Evolutionary conservation across 1,284 basidiomycete species (phyloP), one percentile per base, ranked within the genome.

Genomic region (Sphagnurus paluster): DNA sequence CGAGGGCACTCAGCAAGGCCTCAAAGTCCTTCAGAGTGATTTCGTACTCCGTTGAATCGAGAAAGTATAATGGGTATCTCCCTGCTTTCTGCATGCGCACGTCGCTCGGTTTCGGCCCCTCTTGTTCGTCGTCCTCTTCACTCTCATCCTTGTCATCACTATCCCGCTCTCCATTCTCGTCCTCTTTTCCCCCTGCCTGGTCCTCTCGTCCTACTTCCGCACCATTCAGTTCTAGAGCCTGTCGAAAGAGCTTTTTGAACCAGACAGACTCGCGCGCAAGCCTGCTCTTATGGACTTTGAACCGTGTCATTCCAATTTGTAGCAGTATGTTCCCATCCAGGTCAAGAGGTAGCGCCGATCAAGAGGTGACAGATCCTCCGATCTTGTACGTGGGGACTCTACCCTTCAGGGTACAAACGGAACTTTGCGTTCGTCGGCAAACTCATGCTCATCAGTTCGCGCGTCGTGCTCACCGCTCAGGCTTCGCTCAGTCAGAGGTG

Each of bases 251-350:
- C 3, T 52, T 46, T 10, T 56, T 49, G 37, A 74, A 71, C 57
- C 63, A 72, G 1, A 42, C 42, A 2, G 69, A 72, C 33, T 69
- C 58, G 20, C 52, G 52, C 11, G 60, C 49, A 1, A 73, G 54
- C 8, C 64, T 61, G 39, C 69, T 70, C 4, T 64, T 59, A 39
- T 70, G 68, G 10, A 72, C 49, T n/a, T 58, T 61, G 54, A 71
- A 71, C 10, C 62, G 52, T 1, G 55, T 64, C 21, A 53, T 44
- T 5, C 57, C 57, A 17, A 70, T 55, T 32, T 65, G 60, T 7
- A 72, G 28, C 16, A 68, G 52, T 16, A 69, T 59, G 7, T 64
- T 67, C 7, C 68, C 70, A 43, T 72, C 71, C 2, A 65, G 56
- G n/a, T n/a, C n/a, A n/a, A n/a, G n/a, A n/a, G n/a, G n/a, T n/a